Base-by-base conservation (phyloP, 345 rosid genomes). In the Geranium brycei region DNA sequence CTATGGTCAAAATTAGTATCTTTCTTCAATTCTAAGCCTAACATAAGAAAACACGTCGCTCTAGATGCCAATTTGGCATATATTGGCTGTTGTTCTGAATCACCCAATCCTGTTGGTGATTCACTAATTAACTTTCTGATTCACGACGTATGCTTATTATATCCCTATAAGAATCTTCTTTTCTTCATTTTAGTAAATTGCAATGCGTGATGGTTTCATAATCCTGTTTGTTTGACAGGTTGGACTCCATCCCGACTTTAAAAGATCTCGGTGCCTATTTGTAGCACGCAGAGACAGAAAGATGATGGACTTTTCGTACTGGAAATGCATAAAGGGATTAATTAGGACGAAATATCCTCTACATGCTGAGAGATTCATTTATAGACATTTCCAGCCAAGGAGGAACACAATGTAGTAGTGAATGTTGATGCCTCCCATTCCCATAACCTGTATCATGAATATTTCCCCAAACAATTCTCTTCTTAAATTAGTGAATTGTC, bases 301-400 rank as follows among this genome's bases (percentile, higher is more conserved):
- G 62, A 60, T 75, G 51, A 76, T 88, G 5, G 97, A 90, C 76
- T 90, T 93, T 80, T 93, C 99, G 4, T 93, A 88, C 77, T 86
- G 97, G 99, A 93, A 93, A 80, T 93, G 99, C 85, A 82, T 90
- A 74, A 85, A 88, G 76, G 97, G 97, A 15, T 68, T 93, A 64
- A 88, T 93, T 64, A 81, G 84, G 80, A 90, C 84, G 81, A 93
- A 86, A 73, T 90, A 90, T 74, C 99, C 97, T 35, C 75, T 88
- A 41, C 82, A 88, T 60, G 97, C 97, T 17, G 96, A 90, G 73
- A 85, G 85, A 73, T 93, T 93, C 75, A 88, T 93, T 75, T 85
- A 81, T 67, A 77, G 87, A 79, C 97, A 90, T 85, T 93, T 93
- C 67, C 80, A 85, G 66, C 75, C 73, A 66, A 87, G 80, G 56